Evolutionary conservation across 805 yeast species (phyloP), one percentile per base, ranked within the genome.

Genomic region (Candida lessepsii): DNA sequence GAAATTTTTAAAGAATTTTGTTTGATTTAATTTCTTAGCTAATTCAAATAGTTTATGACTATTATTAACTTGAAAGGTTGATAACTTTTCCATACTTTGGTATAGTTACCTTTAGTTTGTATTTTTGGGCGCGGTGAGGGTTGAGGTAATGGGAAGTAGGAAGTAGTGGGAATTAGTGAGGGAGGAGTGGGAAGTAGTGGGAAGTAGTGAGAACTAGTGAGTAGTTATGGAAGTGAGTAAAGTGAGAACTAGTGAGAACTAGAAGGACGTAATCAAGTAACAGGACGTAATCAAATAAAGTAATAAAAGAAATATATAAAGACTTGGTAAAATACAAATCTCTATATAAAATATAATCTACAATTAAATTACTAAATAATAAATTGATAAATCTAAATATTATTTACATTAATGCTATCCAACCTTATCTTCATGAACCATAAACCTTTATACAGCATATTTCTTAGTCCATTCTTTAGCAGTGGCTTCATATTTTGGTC

Each of bases 391-490:
- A 37, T 37, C 40, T 28, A 37, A 17, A 29, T 29, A 37, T 18
- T 37, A 37, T 35, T 26, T 30, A 37, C 23, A 30, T 26, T 25
- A 25, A 41, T 36, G 40, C 37, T 27, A 29, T n/a, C 33, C 29
- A 14, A 31, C 30, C 42, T 16, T 16, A 7, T 7, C 23, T 36
- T 24, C 42, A 32, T 32, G 35, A 37, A 37, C 41, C 24, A 16
- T 16, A 34, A 33, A 25, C 26, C 29, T 21, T n/a, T 42, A 45
- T 43, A 91, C 90, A 50, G 99, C 99, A 65, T 87, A 93, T 72
- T 93, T 93, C 73, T 91, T 85, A 24, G 99, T 93, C 98, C 98
- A 93, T 71, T 93, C 99, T 60, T 85, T 82, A 44, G 99, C 99
- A 42, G 96, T 89, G 51, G 96, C 87, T 70, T 93, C 97, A 65